Conservation (phyloP, 345 rosid genomes). For the Brassica juncea region DNA sequence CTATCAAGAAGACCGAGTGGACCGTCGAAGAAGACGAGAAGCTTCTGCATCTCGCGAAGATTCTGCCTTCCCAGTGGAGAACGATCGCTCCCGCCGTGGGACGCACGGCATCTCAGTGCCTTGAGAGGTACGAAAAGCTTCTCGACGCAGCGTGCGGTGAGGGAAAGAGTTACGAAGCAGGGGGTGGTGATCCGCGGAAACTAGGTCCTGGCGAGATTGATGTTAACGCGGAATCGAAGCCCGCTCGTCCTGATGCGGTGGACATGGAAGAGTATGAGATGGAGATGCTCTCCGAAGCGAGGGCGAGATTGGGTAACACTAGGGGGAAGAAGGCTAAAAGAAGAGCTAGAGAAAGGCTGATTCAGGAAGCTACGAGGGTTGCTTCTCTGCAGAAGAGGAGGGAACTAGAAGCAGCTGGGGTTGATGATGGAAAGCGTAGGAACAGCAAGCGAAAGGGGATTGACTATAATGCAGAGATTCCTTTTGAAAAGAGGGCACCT, state of each 20-base stretch:
- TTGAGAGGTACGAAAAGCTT: slow-evolving; percentile 93
- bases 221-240: slow-evolving; percentile 93
- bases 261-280: slow-evolving; percentile 99
- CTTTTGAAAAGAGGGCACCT: slow-evolving; percentile 81
- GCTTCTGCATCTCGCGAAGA: slow-evolving; percentile 53
- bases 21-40: slow-evolving; percentile 88
- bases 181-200: slow-evolving; percentile 83
- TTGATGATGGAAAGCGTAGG: slow-evolving; percentile 63
- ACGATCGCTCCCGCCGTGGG: slow-evolving; percentile 97
- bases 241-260: slow-evolving; percentile 99
- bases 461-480: slow-evolving; percentile 60
- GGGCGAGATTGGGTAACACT: slow-evolving; percentile 93
- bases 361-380: slow-evolving; percentile 97
- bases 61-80: slow-evolving; percentile 98
- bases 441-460: slow-evolving; percentile 90
- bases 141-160: slow-evolving; percentile 91
- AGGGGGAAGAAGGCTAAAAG: slow-evolving; percentile 97
- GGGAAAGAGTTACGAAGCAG: slow-evolving; percentile 57
- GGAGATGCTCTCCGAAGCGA: slow-evolving; percentile 98
- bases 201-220: slow-evolving; percentile 97
- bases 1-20: slow-evolving; percentile 99
- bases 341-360: slow-evolving; percentile 96
- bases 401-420: slow-evolving; percentile 96
- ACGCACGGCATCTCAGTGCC: slow-evolving; percentile 49
- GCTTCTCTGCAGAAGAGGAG: slow-evolving; percentile 44